Percentiles rank a stretch among this genome's conserved stretches.
phyloP scores from a whole-genome alignment of 768 basidiomycete species.

The Hygrocybe punicea region DNA sequence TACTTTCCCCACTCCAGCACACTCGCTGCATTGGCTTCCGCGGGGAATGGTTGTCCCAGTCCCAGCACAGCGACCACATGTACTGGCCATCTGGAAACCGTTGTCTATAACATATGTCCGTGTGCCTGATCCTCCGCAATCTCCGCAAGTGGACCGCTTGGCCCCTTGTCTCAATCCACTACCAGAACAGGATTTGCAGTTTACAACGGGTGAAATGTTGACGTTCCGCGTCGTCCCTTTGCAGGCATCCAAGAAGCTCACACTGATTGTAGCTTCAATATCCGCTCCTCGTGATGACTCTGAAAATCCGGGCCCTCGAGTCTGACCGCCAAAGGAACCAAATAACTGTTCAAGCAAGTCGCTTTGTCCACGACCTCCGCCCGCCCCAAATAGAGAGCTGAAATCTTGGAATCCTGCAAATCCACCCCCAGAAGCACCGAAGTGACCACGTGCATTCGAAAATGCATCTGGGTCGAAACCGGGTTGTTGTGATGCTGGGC shows the following conservation, averaged over 20 bases:
- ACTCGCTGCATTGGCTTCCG: conserved; percentile 71
- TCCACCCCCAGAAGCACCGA: conserved; percentile 54
- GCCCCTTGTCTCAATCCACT: conserved; percentile 84
- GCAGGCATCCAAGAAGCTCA: conserved; percentile 93
- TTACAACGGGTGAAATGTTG: conserved; percentile 72
- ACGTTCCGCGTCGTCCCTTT: conserved; percentile 78
- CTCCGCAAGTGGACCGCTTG: conserved; percentile 70
- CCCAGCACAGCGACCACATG: conserved; percentile 80
- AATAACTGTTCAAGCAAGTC: conserved; percentile 90
- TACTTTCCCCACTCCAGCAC: conserved; percentile 86
- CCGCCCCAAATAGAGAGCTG: conserved; percentile 53
- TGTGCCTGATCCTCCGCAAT: conserved; percentile 84
- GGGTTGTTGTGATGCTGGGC: conserved; percentile 85
- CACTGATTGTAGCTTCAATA: conserved; percentile 68
- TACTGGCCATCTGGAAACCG: conserved; percentile 96
- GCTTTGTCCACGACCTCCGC: conserved; percentile 41
- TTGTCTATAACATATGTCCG: conserved; percentile 86
- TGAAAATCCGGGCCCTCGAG: conserved; percentile 44
- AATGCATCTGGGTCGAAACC: conserved; percentile 93
- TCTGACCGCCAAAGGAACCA: conserved; percentile 51
- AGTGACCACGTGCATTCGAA: conserved; percentile 43
- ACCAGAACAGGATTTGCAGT: conserved; percentile 82
- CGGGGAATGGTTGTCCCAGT: conserved; percentile 76
- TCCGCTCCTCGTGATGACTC: conserved; percentile 66
- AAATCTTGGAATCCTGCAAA: conserved; percentile 75